A percentile compares a stretch with the other conserved stretches of the same genome.
phyloP scores from a whole-genome alignment of 176 grass and related monocot genomes.

The Oryza rufipogon region DNA sequence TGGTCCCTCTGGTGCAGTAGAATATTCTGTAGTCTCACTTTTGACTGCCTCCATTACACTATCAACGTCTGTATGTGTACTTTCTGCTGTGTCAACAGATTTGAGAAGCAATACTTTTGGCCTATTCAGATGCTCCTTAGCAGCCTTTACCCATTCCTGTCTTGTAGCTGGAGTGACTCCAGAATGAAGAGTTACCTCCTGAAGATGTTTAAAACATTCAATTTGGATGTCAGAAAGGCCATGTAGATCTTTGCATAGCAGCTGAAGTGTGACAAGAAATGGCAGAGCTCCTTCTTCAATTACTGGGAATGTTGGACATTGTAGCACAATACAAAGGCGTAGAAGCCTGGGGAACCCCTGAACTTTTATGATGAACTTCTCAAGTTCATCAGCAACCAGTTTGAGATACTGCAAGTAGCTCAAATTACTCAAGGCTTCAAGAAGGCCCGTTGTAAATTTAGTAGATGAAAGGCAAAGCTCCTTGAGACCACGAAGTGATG shows the following conservation, averaged over 20 bases:
- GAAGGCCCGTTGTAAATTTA: neutral
- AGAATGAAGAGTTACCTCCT: conserved; percentile 26
- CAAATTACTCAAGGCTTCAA: conserved; percentile 35
- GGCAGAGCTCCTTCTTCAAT: conserved; percentile 29
- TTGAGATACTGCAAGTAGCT: conserved; percentile 33
- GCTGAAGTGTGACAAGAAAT: neutral
- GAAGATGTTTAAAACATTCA: neutral
- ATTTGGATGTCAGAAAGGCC: neutral
- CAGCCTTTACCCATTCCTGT: neutral
- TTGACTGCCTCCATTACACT: neutral
- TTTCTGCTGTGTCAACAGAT: neutral
- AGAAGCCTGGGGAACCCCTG: conserved; percentile 18
- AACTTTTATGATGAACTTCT: conserved; percentile 2
- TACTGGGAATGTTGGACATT: conserved; percentile 17
- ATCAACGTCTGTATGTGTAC: neutral
- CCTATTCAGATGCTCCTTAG: conserved; percentile 21
- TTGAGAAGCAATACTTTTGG: conserved; percentile 12
- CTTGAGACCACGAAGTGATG: neutral
- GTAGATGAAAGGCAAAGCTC: conserved; percentile 34
- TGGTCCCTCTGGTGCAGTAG: neutral
- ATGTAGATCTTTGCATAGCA: conserved; percentile 20
- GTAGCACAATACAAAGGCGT: conserved; percentile 22
- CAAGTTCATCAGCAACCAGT: conserved; percentile 26
- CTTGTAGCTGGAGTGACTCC: conserved; percentile 4
- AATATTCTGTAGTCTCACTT: neutral